Evolutionary conservation across 305 asterid genomes (phyloP).

Genomic region (Solanum hybrid): DNA sequence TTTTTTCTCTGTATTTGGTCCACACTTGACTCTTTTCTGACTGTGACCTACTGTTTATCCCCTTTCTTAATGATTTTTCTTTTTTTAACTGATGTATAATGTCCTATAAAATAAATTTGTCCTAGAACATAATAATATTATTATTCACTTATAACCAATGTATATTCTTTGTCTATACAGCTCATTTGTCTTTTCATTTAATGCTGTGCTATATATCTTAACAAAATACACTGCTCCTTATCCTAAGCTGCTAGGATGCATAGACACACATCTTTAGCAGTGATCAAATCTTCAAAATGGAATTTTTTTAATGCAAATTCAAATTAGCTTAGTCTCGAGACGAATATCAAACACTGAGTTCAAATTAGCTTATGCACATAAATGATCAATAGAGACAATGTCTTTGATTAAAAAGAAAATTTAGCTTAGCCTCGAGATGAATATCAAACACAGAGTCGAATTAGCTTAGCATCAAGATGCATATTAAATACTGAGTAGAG

Average conservation of each 20-base stretch:
- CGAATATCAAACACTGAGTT: no score
- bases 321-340: background rate
- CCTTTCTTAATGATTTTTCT: background rate
- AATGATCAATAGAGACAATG: no score
- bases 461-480: no score
- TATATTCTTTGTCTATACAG: background rate
- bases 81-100: background rate
- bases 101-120: background rate
- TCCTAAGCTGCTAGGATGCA: background rate
- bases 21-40: background rate
- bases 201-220: background rate
- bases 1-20: background rate
- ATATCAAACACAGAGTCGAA: no score
- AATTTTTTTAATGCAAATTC: background rate
- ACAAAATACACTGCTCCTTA: background rate
- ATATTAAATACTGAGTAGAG: no score
- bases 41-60: background rate
- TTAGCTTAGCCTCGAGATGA: no score
- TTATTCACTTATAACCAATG: background rate
- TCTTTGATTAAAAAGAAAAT: no score
- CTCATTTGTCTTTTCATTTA: background rate
- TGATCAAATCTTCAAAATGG: background rate
- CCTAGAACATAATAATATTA: background rate
- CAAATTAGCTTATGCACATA: no score
- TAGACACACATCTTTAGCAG: background rate